These are phyloP conservation scores for Termitomyces sp. DNA, from an alignment of 768 basidiomycete species.

Conservation along the genomic window DNA sequence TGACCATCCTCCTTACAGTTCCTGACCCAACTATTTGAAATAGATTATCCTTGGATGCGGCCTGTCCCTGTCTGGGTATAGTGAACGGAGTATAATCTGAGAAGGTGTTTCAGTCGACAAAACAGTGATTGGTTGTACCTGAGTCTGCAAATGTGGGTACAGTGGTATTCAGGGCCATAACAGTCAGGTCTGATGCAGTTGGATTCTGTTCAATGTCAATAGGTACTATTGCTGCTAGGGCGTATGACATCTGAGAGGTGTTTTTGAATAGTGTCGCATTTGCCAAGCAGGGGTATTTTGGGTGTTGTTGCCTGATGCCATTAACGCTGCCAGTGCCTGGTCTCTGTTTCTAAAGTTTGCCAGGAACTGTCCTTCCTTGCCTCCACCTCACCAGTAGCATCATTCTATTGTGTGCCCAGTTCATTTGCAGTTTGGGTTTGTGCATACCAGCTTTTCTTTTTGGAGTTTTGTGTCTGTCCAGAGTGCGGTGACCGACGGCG, in stretches of 20 bases:
- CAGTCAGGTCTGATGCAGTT: not conserved
- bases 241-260: not conserved
- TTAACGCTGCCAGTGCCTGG: not conserved
- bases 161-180: not conserved
- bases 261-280: not conserved
- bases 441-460: not conserved
- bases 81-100: no score
- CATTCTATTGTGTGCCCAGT: not conserved
- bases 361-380: constrained; percentile 6
- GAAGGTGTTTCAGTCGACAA: no score
- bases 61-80: no score
- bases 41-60: no score
- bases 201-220: not conserved
- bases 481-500: not conserved
- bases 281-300: not conserved
- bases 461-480: not conserved
- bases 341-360: no score
- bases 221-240: not conserved
- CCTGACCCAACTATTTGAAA: no score
- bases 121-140: no score
- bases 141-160: no score
- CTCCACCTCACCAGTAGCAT: constrained; percentile 1
- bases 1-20: no score
- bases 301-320: not conserved
- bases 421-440: not conserved